phyloP scores from a whole-genome alignment of 2,329 filamentous ascomycete species.

The Juglanconis sp. region DNA sequence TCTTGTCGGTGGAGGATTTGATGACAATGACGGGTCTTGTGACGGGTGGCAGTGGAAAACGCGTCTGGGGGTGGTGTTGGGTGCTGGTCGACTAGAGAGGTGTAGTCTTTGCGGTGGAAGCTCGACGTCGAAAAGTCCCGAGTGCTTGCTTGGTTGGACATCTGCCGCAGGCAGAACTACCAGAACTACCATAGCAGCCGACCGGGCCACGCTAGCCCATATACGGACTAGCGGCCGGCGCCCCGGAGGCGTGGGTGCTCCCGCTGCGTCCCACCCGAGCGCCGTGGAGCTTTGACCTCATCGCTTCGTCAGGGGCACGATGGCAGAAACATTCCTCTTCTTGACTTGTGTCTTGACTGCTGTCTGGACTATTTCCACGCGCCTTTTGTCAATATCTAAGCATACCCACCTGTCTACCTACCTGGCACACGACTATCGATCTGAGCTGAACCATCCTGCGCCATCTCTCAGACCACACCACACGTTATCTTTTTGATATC shows the following conservation, averaged over 20 bases:
- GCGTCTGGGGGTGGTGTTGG: not conserved
- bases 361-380: too few species aligned
- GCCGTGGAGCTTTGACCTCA: too few species aligned
- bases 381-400: too few species aligned
- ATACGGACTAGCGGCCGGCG: not conserved
- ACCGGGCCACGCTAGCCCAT: slow-evolving; percentile 1
- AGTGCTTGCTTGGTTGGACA: not conserved
- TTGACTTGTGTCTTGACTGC: too few species aligned
- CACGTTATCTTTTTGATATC: too few species aligned
- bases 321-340: too few species aligned
- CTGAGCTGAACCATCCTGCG: too few species aligned
- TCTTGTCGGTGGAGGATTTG: slow-evolving; percentile 34
- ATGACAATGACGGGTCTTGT: not conserved
- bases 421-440: too few species aligned
- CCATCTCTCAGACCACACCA: too few species aligned
- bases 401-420: too few species aligned
- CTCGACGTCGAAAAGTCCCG: slow-evolving; percentile 10
- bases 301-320: not conserved
- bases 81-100: not conserved
- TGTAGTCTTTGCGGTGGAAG: not conserved
- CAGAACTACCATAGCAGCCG: not conserved
- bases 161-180: not conserved
- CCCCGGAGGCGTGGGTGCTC: not conserved
- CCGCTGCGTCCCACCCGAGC: too few species aligned
- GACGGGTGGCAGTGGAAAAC: not conserved